phyloP scores from a whole-genome alignment of 106 monocot species.

The Apostasia ramifera region DNA sequence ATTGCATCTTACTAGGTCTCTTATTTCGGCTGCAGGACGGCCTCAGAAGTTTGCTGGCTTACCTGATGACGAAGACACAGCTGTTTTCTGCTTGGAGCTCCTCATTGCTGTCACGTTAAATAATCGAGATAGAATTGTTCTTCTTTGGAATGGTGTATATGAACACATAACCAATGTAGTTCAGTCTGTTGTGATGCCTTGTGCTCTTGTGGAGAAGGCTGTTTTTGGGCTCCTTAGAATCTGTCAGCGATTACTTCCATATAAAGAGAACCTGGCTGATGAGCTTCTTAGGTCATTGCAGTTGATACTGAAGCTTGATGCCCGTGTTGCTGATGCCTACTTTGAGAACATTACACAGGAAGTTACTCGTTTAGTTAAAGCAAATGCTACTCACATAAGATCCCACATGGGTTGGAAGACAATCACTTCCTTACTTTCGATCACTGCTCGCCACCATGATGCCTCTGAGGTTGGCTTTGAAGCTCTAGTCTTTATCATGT shows the following conservation, averaged over 20 bases:
- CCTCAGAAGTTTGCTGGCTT: conserved; percentile 49
- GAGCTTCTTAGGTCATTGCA: conserved; percentile 67
- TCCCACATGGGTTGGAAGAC: conserved; percentile 65
- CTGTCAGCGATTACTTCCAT: conserved; percentile 68
- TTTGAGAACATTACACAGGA: conserved; percentile 78
- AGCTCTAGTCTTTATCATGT: conserved; percentile 60
- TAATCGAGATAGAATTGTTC: conserved; percentile 62
- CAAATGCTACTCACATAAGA: conserved; percentile 63
- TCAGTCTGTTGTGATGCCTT: conserved; percentile 69
- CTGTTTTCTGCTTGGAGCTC: conserved; percentile 69
- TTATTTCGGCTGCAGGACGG: conserved; percentile 46
- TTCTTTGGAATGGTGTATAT: conserved; percentile 59
- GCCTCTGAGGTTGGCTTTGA: conserved; percentile 73
- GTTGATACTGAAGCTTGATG: conserved; percentile 70
- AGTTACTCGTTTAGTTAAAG: conserved; percentile 61
- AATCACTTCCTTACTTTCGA: conserved; percentile 57
- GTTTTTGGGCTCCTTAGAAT: conserved; percentile 67
- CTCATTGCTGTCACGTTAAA: conserved; percentile 70
- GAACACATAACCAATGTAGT: conserved; percentile 65
- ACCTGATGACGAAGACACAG: conserved; percentile 57
- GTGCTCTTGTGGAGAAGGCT: conserved; percentile 68
- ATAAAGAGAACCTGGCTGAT: conserved; percentile 67
- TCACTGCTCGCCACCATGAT: conserved; percentile 69
- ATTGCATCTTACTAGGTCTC: conserved; percentile 46
- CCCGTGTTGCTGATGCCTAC: conserved; percentile 79